Evolutionary conservation across 441 rosid species (phyloP).

Genomic region (Gossypium lobatum): DNA sequence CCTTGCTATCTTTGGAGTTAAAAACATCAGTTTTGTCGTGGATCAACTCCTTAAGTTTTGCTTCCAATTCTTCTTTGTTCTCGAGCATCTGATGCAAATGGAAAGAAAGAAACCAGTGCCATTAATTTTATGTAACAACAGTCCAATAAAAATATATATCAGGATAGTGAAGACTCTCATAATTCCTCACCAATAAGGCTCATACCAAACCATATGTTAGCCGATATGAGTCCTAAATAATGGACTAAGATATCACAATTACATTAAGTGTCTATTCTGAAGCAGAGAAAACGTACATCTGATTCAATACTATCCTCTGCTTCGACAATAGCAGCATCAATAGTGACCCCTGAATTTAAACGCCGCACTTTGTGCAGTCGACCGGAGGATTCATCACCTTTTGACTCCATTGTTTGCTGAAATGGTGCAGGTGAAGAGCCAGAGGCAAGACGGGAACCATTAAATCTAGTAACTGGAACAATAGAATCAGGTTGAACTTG

Average conservation of each 20-base stretch:
- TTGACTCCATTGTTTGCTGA: constrained; percentile 33
- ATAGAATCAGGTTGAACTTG: constrained; percentile 48
- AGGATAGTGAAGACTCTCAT: constrained; percentile 23
- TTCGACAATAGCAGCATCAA: constrained; percentile 80
- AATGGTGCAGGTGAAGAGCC: constrained; percentile 78
- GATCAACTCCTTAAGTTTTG: constrained; percentile 68
- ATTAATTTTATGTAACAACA: neutral
- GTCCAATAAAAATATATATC: constrained; percentile 15
- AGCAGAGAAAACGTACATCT: constrained; percentile 75
- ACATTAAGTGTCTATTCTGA: constrained; percentile 44
- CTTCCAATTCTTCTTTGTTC: constrained; percentile 71
- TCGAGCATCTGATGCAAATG: constrained; percentile 42
- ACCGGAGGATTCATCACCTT: constrained; percentile 27
- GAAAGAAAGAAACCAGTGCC: neutral
- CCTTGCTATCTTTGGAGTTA: constrained; percentile 48
- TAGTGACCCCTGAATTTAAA: constrained; percentile 48
- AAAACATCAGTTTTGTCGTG: constrained; percentile 72
- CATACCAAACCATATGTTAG: constrained; percentile 45
- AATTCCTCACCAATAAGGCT: constrained; percentile 45
- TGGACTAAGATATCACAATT: constrained; percentile 45
- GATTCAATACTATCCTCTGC: constrained; percentile 61
- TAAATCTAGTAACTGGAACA: constrained; percentile 75
- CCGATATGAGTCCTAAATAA: constrained; percentile 38
- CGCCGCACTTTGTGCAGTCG: constrained; percentile 40
- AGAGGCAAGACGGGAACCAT: constrained; percentile 90